Base-by-base conservation (phyloP, 179 eudicot species). In the Gypsophila paniculata region DNA sequence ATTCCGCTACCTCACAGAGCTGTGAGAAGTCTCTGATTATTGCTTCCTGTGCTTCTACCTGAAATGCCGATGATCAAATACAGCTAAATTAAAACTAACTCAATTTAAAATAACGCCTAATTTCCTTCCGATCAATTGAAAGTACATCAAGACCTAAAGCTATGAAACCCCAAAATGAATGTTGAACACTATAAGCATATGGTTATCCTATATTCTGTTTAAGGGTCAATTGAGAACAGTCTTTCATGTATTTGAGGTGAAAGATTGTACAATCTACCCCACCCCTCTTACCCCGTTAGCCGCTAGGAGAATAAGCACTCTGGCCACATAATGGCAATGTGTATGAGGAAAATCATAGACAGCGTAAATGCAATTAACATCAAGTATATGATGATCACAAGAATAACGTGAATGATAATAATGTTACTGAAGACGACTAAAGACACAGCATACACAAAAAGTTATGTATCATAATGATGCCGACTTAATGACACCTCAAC, bases 1-100 rank as follows among this genome's bases (percentile, higher is more conserved):
- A 82, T 75, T 93, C 93, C 0, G 89, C 95, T 52, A 74, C 77
- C 72, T 89, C 91, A 71, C 98, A 93, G n/a, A 93, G 85, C 48
- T 83, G 77, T 8, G 87, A 80, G 21, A 86, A 69, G 25, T 79
- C 75, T 32, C 65, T 70, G 55, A 90, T 82, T 26, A 87, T 63
- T n/a, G 86, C 85, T 78, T 85, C 90, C 71, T 93, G 93, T 49
- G 84, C 86, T 78, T 89, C 87, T 53, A 73, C 95, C 98, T 93
- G 79, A 65, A 61, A 36, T 23, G 10, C n/a, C 58, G 58, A 72
- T 65, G 48, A 36, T 44, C 53, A 73, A 71, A 14, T 49, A 29
- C 34, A 29, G 34, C 34, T 29, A 29, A 29, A 29, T 29, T 29
- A 29, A 29, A 29, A 4, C 34, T 19, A 1, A 13, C 6, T 51